Conservation (phyloP, 2,329 filamentous ascomycete genomes). For the Colletotrichum cordylinicola region DNA sequence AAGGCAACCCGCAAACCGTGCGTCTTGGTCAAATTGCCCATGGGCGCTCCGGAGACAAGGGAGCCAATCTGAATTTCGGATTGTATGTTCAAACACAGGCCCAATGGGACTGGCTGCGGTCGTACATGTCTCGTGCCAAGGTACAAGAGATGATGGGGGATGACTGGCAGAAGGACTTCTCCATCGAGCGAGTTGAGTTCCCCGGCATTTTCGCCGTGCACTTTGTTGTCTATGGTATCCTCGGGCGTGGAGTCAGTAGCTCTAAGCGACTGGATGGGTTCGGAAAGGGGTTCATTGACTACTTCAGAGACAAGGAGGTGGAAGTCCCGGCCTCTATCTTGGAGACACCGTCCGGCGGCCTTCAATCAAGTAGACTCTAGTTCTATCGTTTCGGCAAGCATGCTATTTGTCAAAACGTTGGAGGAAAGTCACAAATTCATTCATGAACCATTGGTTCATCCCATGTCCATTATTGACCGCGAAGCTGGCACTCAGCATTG, state of each 20-base stretch:
- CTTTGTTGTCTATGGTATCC: not conserved
- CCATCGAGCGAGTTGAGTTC: not conserved
- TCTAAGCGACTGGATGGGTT: not conserved
- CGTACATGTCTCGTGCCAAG: not conserved
- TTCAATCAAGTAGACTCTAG: not conserved
- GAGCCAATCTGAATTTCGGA: not conserved
- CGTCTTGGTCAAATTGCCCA: not conserved
- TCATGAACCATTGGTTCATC: not conserved
- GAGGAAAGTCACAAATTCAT: not conserved
- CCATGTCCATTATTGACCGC: accelerated
- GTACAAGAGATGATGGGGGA: not conserved
- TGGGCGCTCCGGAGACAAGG: not conserved
- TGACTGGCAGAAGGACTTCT: not conserved
- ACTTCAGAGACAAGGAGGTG: not conserved
- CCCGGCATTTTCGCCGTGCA: not conserved
- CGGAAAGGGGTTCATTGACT: not conserved
- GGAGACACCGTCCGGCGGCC: accelerated
- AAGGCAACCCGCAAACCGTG: not conserved
- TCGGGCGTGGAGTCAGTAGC: not conserved
- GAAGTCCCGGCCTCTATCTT: not conserved
- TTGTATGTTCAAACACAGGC: not conserved
- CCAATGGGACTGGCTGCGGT: not conserved
- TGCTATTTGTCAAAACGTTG: not conserved
- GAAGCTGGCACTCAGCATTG: not conserved
- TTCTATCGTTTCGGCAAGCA: not conserved